Evolutionary conservation across 2,329 filamentous ascomycete genomes (phyloP), one percentile per base, ranked within the genome.

Genomic region (Niveomyces coronatus): DNA sequence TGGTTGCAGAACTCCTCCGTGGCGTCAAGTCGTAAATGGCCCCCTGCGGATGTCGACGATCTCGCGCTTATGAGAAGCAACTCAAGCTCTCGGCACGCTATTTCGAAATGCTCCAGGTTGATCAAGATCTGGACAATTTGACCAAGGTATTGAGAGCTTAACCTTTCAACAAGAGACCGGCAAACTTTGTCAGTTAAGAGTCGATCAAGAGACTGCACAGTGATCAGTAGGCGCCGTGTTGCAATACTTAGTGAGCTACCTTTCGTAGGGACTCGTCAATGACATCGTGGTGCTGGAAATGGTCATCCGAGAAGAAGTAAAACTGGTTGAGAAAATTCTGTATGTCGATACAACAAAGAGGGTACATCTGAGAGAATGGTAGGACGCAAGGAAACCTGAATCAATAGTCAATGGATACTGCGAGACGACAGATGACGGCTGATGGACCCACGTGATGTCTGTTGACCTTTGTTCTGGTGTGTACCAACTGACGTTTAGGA

Each of bases 71-170:
- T 86, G 26, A 98, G 71, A 3, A 95, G 70, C 41, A 82, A 74
- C 63, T 98, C 88, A 1, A 98, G 70, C 53, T 96, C 87, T 49
- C 79, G 76, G 55, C 91, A 96, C 5, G 91, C 91, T 33, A 76
- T 85, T 62, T 96, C 89, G 56, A 98, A 96, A 59, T 98, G 87
- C 56, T 96, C 89, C 14, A 98, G 65, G 54, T 98, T 98, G 53
- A 94, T 98, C 37, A 98, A 70, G 49, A 98, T 98, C 56, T 98
- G 91, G 17, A 98, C 91, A 47, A 98, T 96, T 57, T 98, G 91
- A 3, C 91, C 91, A 2, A 95, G 73, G 54, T 98, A 96, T 56
- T 96, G 89, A 3, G 87, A 93, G 50, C 77, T 82, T 6, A 98
- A 71, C 36, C 86, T 77, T 50, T 95, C 86, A 11, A 96, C 82